Base-by-base conservation (phyloP, 805 yeast species). In the Metschnikowia matae region DNA sequence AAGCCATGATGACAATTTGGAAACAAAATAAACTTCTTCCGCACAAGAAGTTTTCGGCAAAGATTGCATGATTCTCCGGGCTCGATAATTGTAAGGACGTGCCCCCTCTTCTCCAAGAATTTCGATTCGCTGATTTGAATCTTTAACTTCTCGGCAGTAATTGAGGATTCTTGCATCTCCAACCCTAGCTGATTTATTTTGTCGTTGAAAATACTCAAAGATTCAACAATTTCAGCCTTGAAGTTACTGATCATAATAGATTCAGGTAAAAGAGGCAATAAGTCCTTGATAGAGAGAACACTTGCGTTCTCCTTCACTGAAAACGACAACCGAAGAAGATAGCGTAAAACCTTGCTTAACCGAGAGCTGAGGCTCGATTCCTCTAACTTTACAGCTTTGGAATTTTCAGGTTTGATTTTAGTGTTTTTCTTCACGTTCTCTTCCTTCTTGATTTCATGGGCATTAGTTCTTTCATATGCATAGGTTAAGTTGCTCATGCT, bases 1-100 rank as follows among this genome's bases (percentile, higher is more conserved):
- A 88, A 87, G 4, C 88, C 81, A 64, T 94, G 99, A 50, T 80
- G 85, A 63, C 99, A 94, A 51, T 70, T 73, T 0, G 97, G 97
- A 62, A 89, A 94, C 4, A 84, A 81, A 48, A 84, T 77, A 58
- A 90, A 90, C 62, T 82, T 86, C 50, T 89, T 79, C 3, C 84
- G 79, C 2, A 89, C 77, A 41, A 92, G 70, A 7, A 94, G 77
- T 56, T 78, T 78, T n/a, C 73, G 69, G 66, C 98, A 92, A 3
- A 82, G 56, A 40, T 78, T 70, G 69, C 99, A 94, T 0, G 92
- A 79, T 54, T 85, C 94, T 1, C 94, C 95, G 0, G 96, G 90
- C 59, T 87, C 86, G 17, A 92, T 77, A 0, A 85, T 74, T 36
- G 83, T 83, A 55, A 81, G 84, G 5, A 84, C 75, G 40, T 80